These are phyloP conservation scores for Colletotrichum truncatum DNA, from an alignment of 2,329 filamentous ascomycete species.

Conservation along the genomic window DNA sequence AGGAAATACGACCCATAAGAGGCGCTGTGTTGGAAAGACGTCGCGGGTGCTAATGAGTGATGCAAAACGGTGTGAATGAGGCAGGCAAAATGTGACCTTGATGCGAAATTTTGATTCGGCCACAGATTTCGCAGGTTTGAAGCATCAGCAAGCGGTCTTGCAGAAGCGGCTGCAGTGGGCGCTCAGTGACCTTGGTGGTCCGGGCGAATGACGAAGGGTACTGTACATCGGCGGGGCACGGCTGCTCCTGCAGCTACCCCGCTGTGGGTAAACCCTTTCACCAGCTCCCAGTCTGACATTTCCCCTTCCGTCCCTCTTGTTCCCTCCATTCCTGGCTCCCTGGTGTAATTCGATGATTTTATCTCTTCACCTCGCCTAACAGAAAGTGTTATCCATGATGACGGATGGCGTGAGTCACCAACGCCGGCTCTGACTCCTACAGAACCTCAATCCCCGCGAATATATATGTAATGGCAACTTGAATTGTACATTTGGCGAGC, in stretches of 20 bases:
- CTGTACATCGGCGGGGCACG: neutral
- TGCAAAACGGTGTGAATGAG: neutral
- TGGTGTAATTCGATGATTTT: too few relatives aligned
- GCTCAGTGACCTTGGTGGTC: neutral
- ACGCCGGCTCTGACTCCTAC: neutral
- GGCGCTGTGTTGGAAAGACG: neutral
- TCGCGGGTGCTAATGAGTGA: neutral
- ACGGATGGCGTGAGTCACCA: neutral
- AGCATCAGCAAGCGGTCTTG: constrained; percentile 9
- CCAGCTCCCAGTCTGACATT: neutral
- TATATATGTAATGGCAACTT: neutral
- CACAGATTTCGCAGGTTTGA: neutral
- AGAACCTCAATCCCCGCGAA: neutral
- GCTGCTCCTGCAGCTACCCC: constrained; percentile 11
- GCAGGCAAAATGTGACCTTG: neutral
- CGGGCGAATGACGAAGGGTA: neutral
- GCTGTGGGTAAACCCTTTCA: constrained; percentile 4
- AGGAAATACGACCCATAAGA: neutral
- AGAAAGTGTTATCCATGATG: too few relatives aligned
- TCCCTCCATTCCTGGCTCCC: too few relatives aligned
- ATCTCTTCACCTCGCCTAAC: too few relatives aligned
- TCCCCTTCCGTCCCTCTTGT: neutral
- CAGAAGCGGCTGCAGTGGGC: constrained; percentile 1
- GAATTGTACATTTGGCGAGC: neutral
- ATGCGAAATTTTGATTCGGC: constrained; percentile 18